Evolutionary conservation across 2,329 filamentous ascomycete species (phyloP).

Genomic region (Phaeosphaeriaceae sp.): DNA sequence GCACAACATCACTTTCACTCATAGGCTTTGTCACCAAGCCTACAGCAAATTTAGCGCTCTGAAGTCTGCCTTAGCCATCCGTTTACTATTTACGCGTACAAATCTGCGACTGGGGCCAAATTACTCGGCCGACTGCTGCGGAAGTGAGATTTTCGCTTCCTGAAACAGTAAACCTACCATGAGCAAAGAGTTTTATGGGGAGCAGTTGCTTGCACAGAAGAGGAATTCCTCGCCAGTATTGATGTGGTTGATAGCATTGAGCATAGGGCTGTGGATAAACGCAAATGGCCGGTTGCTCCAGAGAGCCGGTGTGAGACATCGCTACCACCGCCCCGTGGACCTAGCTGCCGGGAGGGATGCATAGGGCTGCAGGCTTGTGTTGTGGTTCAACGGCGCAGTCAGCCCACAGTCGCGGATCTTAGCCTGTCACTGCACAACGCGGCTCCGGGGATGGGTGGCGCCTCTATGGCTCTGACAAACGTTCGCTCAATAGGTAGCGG

Average conservation of each 20-base stretch:
- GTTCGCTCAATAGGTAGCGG: neutral
- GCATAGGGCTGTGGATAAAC: conserved; percentile 4
- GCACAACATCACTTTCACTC: neutral
- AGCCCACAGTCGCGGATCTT: conserved; percentile 29
- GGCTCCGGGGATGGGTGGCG: conserved; percentile 12
- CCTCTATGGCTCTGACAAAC: neutral
- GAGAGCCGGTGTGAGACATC: conserved; percentile 33
- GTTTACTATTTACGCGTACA: conserved; percentile 12
- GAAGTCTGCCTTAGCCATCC: conserved; percentile 10
- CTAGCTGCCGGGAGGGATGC: conserved; percentile 34
- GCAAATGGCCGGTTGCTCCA: conserved; percentile 4
- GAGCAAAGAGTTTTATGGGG: neutral
- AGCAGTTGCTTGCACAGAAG: neutral
- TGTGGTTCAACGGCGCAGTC: conserved; percentile 27
- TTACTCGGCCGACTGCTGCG: conserved; percentile 16
- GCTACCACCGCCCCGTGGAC: conserved; percentile 35
- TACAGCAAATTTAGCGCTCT: conserved; percentile 4
- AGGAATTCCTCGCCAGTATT: neutral
- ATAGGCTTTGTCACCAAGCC: conserved; percentile 7
- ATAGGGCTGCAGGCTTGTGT: conserved; percentile 41
- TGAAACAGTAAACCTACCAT: conserved; percentile 25
- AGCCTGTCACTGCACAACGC: conserved; percentile 7
- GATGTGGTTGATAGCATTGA: conserved; percentile 6
- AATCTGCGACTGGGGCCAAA: conserved; percentile 18
- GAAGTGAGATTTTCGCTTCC: conserved; percentile 24